A percentile compares a stretch with the other conserved stretches of the same genome.
Evolutionary conservation across 2,329 filamentous ascomycete genomes (phyloP).

Genomic region (Trichothecium roseum): DNA sequence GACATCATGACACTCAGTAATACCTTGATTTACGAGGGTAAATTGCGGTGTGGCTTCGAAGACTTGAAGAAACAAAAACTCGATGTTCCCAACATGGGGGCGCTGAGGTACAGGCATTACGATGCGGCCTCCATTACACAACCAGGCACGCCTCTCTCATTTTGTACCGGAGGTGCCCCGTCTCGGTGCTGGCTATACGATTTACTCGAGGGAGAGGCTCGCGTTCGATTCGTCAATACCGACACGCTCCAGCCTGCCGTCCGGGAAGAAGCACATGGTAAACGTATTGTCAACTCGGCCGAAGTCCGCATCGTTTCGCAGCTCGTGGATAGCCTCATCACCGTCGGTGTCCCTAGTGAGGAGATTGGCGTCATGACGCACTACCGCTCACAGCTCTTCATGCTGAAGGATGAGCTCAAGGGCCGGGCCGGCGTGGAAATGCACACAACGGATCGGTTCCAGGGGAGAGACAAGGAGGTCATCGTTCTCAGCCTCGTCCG

Average conservation of each 20-base stretch:
- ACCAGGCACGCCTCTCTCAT: constrained; percentile 29
- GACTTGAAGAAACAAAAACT: constrained; percentile 62
- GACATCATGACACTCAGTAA: constrained; percentile 95
- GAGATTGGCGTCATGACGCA: constrained; percentile 95
- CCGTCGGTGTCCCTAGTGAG: constrained; percentile 59
- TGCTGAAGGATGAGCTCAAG: constrained; percentile 65
- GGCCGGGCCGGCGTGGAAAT: constrained; percentile 63
- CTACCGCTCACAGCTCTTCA: constrained; percentile 82
- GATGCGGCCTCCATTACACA: constrained; percentile 34
- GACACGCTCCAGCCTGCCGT: constrained; percentile 57
- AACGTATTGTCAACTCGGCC: constrained; percentile 78
- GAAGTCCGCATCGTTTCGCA: constrained; percentile 72
- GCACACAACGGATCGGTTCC: constrained; percentile 94
- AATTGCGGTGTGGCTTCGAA: constrained; percentile 78
- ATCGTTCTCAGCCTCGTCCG: constrained; percentile 81
- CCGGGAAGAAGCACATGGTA: constrained; percentile 66
- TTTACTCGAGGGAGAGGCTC: constrained; percentile 57
- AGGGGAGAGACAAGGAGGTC: constrained; percentile 91
- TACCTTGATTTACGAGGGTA: constrained; percentile 82
- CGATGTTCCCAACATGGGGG: constrained; percentile 53
- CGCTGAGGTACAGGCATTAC: constrained; percentile 50
- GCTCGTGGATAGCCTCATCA: constrained; percentile 69
- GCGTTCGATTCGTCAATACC: constrained; percentile 84
- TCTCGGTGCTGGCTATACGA: constrained; percentile 66
- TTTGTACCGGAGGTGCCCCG: constrained; percentile 43